Conservation (phyloP, 2,329 filamentous ascomycete genomes). For the Xylariaceae sp. region DNA sequence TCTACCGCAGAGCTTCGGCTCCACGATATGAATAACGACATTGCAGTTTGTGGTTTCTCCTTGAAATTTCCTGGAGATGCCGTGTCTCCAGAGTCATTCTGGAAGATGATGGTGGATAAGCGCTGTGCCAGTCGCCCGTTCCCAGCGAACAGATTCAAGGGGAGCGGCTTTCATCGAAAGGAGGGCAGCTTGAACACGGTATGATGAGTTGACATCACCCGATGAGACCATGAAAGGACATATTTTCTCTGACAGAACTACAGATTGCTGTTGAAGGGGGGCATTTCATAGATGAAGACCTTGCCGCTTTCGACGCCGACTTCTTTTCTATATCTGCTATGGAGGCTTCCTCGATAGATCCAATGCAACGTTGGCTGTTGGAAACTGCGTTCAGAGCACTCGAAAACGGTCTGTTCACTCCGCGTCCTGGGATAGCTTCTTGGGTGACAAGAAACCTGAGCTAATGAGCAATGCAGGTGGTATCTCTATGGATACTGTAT, state of each 20-base stretch:
- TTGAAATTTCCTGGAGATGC: not conserved
- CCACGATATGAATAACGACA: no score
- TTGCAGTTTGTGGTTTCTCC: not conserved
- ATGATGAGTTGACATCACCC: not conserved
- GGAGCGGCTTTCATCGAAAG: not conserved
- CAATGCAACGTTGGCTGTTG: slow-evolving; percentile 5
- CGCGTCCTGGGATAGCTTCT: not conserved
- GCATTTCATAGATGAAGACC: not conserved
- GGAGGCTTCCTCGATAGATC: slow-evolving; percentile 6
- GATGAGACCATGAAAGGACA: not conserved
- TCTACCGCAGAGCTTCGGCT: no score
- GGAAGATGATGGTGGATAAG: not conserved
- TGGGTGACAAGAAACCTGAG: no score
- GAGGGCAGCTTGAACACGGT: not conserved
- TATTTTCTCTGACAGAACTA: no score
- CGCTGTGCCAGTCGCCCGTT: not conserved
- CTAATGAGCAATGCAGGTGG: not conserved
- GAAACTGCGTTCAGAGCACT: slow-evolving; percentile 8
- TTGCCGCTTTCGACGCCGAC: not conserved
- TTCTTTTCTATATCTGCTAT: slow-evolving; percentile 7
- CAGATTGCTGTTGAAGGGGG: not conserved
- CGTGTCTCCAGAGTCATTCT: not conserved
- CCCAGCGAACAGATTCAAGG: not conserved
- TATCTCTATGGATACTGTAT: slow-evolving; percentile 8
- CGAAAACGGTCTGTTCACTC: not conserved